Base-by-base conservation (phyloP, 2,329 filamentous ascomycete species). In the Aureobasidium sp. region DNA sequence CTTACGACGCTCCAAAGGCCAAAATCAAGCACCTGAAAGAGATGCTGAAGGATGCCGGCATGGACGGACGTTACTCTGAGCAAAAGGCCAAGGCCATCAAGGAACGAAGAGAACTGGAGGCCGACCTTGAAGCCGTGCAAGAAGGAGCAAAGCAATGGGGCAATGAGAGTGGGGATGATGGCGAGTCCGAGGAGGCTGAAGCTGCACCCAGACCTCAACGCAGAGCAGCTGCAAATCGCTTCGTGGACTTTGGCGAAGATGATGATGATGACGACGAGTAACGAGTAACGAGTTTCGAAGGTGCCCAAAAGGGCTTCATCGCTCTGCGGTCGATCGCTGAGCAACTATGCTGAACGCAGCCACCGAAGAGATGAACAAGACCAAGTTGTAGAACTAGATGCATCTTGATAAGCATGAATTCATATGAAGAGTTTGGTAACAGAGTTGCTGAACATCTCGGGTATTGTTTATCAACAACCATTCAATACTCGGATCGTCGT, bases 361-460 rank as follows among this genome's bases (percentile, higher is more conserved):
- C 25, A 99, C 89, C 0, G 94, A 96, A 25, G 92, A 94, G 80
- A 99, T 93, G 77, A 97, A 99, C 2, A 97, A 79, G 0, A 96
- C 91, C 0, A 95, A 84, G 69, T 99, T 97, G 76, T 99, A 99
- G 74, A 99, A 99, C 94, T 96, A 68, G 8, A 60, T 51, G 57
- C 13, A 54, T 57, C 13, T 31, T 21, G 23, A 15, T 57, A 25
- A 57, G 53, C 53, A 57, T 46, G 40, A 33, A 27, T 31, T 11
- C 19, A 17, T n/a, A 29, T 4, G 19, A 50, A 9, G 4, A 35
- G 33, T 47, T 33, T n/a, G 3, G 29, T 27, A 33, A 13, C 37
- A 19, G 15, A 38, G 37, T n/a, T 19, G 37, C 37, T 19, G 37
- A 19, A 38, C 17, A 38, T n/a, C 4, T n/a, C 6, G 13, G 9